Percentiles rank a stretch among this genome's conserved stretches.
Evolutionary conservation across 2,329 filamentous ascomycete genomes (phyloP).

Genomic region (Trichoderma cornu-damae): DNA sequence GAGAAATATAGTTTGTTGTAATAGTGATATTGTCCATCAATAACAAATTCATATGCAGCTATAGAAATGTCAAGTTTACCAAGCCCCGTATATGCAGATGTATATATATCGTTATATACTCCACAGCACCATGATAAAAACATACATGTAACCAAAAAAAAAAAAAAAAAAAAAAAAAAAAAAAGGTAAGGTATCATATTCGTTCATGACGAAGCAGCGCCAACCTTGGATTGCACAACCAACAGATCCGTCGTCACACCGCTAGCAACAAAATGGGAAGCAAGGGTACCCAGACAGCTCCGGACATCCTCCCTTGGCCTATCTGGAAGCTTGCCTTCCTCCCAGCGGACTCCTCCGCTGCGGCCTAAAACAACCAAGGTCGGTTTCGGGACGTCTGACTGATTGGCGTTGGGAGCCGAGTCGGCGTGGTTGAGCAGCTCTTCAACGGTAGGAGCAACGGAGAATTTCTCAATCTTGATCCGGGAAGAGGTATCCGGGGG

Average conservation of each 20-base stretch:
- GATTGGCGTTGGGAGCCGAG: constrained; percentile 13
- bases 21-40: not conserved
- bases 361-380: constrained; percentile 26
- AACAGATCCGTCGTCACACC: constrained; percentile 26
- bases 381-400: constrained; percentile 15
- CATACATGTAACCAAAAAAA: no score
- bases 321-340: constrained; percentile 24
- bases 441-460: constrained; percentile 21
- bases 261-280: constrained; percentile 23
- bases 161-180: no score
- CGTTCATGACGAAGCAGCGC: not conserved
- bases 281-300: constrained; percentile 25
- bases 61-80: not conserved
- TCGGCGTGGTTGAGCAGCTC: constrained; percentile 24
- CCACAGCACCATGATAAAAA: not conserved
- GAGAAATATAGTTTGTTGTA: not conserved
- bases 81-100: constrained; percentile 2
- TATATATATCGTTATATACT: not conserved
- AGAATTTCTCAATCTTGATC: constrained; percentile 23
- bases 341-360: constrained; percentile 19
- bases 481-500: constrained; percentile 18
- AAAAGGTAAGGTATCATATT: not conserved
- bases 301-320: constrained; percentile 22
- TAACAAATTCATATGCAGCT: not conserved
- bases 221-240: constrained; percentile 31